Percentiles rank a stretch among this genome's conserved stretches.
phyloP scores from a whole-genome alignment of 768 basidiomycete species.

The Piloderma croceum region DNA sequence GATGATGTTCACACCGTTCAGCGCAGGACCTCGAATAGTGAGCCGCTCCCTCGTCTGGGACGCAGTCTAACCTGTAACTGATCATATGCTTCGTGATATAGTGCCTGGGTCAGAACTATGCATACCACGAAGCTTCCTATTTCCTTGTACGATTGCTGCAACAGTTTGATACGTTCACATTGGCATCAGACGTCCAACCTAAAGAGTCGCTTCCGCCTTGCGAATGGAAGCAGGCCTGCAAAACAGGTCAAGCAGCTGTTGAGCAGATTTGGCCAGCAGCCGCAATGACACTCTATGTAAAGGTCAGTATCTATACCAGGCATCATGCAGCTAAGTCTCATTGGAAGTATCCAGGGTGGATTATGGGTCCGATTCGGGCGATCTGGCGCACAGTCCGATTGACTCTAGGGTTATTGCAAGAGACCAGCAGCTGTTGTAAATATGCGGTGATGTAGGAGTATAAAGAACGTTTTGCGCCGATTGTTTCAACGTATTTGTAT shows the following conservation, averaged over 20 bases:
- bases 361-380: conserved; percentile 54
- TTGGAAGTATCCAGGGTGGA: conserved; percentile 38
- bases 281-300: conserved; percentile 60
- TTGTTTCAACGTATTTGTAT: too few relatives aligned
- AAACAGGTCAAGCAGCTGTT: conserved; percentile 41
- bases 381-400: too few relatives aligned
- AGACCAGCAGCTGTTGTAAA: too few relatives aligned
- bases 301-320: conserved; percentile 35
- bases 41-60: conserved; percentile 21
- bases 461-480: too few relatives aligned
- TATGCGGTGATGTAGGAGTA: too few relatives aligned
- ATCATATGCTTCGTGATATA: conserved; percentile 26
- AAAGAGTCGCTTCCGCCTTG: conserved; percentile 53
- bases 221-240: conserved; percentile 44
- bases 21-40: conserved; percentile 60
- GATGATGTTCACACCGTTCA: conserved; percentile 69
- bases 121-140: conserved; percentile 71
- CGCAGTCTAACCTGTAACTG: too few relatives aligned
- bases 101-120: conserved; percentile 73
- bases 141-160: conserved; percentile 66
- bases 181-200: conserved; percentile 60
- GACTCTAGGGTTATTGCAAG: too few relatives aligned
- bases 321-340: not conserved
- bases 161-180: conserved; percentile 51
- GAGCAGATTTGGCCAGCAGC: conserved; percentile 62